Percentiles rank a stretch among this genome's conserved stretches.
phyloP scores from a whole-genome alignment of 495 filamentous ascomycete genomes.

The Podospora pseudocomata region DNA sequence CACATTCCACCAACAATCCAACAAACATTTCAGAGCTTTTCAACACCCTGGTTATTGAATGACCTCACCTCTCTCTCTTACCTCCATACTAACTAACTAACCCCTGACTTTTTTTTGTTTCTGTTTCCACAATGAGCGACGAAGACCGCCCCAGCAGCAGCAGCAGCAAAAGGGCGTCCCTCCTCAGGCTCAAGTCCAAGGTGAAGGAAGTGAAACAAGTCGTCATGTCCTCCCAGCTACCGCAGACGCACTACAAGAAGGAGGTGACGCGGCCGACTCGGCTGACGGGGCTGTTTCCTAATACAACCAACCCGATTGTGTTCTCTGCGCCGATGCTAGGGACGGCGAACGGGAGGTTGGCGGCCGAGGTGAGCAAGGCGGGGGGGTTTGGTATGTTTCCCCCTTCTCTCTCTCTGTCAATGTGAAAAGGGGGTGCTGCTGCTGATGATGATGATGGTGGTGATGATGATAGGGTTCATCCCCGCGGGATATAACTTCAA shows the following conservation, averaged over 20 bases:
- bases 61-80: background rate
- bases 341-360: conserved; percentile 59
- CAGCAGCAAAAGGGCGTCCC: background rate
- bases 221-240: background rate
- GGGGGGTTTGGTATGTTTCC: conserved; percentile 56
- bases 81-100: background rate
- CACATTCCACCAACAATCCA: background rate
- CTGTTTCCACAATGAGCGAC: background rate
- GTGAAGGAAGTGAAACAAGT: background rate
- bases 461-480: conserved; percentile 34
- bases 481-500: conserved; percentile 35
- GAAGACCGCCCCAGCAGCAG: background rate
- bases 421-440: background rate
- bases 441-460: background rate
- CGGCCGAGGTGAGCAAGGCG: conserved; percentile 60
- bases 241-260: background rate
- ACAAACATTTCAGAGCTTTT: background rate
- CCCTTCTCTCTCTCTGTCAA: no score
- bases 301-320: conserved; percentile 57
- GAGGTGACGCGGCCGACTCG: background rate
- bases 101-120: background rate
- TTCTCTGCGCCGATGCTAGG: conserved; percentile 69
- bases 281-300: conserved; percentile 48
- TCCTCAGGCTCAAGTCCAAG: background rate
- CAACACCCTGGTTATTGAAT: background rate